phyloP scores from a whole-genome alignment of 2,329 filamentous ascomycete species.

The Ophiosphaerella herpotricha region DNA sequence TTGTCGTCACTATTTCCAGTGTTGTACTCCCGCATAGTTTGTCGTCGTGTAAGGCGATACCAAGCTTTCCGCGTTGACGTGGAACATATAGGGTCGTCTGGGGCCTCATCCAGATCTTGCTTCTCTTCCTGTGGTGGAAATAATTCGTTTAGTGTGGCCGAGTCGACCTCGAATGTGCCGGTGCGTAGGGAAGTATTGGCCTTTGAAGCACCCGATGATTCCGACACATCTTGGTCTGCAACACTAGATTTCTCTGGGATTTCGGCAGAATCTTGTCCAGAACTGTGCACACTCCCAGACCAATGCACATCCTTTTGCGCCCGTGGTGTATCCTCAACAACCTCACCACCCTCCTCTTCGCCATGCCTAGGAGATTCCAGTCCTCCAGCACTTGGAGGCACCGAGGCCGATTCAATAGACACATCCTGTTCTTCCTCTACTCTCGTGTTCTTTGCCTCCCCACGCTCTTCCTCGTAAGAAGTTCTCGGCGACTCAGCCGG shows the following conservation, averaged over 20 bases:
- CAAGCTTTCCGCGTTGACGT: slow-evolving; percentile 45
- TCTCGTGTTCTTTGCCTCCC: neutral
- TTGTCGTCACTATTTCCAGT: slow-evolving; percentile 40
- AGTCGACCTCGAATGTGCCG: slow-evolving; percentile 14
- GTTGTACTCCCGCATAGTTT: slow-evolving; percentile 47
- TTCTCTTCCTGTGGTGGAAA: slow-evolving; percentile 22
- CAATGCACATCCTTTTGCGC: neutral
- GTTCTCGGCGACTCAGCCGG: slow-evolving; percentile 42
- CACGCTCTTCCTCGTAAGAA: slow-evolving; percentile 40
- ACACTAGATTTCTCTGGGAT: neutral
- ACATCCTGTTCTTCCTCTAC: neutral
- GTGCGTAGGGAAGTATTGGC: neutral
- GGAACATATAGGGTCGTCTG: slow-evolving; percentile 39
- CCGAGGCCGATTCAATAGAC: neutral
- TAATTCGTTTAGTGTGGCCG: slow-evolving; percentile 28
- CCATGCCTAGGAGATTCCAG: neutral
- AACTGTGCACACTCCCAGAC: neutral
- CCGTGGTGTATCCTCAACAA: neutral
- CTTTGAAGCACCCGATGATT: neutral
- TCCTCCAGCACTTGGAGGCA: too few relatives aligned
- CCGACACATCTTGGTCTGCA: neutral
- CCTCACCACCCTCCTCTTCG: neutral
- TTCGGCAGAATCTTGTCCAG: neutral
- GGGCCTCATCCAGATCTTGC: slow-evolving; percentile 17
- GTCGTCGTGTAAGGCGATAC: slow-evolving; percentile 46